phyloP scores from a whole-genome alignment of 805 yeast genomes.

The Suhomyces sp. region DNA sequence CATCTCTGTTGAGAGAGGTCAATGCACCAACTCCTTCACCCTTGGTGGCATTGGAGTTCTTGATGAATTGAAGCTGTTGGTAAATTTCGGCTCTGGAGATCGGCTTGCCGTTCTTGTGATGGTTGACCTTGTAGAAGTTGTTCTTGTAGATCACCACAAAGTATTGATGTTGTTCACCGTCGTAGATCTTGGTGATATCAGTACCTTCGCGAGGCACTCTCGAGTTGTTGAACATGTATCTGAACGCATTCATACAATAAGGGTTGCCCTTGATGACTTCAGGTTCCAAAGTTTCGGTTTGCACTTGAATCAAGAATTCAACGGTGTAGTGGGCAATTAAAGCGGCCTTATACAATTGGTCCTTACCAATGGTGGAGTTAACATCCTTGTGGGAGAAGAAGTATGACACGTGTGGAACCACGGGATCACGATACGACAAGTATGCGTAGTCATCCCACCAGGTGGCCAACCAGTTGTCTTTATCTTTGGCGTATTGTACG shows the following conservation, averaged over 20 bases:
- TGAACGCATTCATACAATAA: conserved; percentile 93
- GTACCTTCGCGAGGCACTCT: conserved; percentile 69
- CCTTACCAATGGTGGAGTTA: conserved; percentile 53
- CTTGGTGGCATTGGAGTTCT: conserved; percentile 35
- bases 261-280: conserved; percentile 78
- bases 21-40: conserved; percentile 71
- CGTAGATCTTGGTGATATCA: conserved; percentile 62
- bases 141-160: conserved; percentile 73
- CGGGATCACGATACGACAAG: conserved; percentile 86
- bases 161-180: conserved; percentile 55
- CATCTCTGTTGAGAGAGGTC: conserved; percentile 83
- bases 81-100: conserved; percentile 50
- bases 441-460: conserved; percentile 97
- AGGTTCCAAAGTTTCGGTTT: conserved; percentile 72
- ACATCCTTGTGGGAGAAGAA: conserved; percentile 81
- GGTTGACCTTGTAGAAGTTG: conserved; percentile 74
- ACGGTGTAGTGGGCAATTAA: conserved; percentile 67
- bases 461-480: conserved; percentile 85
- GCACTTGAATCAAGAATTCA: conserved; percentile 65
- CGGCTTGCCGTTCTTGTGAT: conserved; percentile 48
- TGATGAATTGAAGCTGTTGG: conserved; percentile 58
- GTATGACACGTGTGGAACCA: conserved; percentile 92
- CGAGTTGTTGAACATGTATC: conserved; percentile 85
- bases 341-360: conserved; percentile 73
- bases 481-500: conserved; percentile 51